Conservation (phyloP, 768 basidiomycete species). For the Nidula microcarpa region DNA sequence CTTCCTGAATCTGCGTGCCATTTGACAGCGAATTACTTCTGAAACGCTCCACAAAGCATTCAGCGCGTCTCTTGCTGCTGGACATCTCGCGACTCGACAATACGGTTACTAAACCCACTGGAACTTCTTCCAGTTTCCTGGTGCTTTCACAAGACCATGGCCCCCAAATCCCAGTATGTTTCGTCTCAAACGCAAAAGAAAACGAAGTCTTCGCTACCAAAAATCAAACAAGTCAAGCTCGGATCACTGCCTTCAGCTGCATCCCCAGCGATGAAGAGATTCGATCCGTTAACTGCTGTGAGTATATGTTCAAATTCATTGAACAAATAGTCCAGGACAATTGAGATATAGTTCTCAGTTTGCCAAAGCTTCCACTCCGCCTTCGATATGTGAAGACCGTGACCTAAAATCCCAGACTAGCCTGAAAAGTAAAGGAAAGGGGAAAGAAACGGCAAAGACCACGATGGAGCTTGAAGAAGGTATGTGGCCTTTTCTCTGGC, state of each 20-base stretch:
- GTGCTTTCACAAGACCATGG: no score
- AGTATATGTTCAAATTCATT: constrained; percentile 1
- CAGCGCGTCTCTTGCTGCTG: no score
- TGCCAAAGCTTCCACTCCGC: no score
- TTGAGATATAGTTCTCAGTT: no score
- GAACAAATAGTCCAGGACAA: no score
- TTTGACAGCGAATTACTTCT: no score
- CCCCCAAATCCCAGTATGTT: neutral
- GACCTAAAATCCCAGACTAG: neutral
- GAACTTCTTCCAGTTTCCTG: no score
- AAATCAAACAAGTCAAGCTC: neutral
- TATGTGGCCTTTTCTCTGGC: neutral
- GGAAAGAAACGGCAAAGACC: neutral
- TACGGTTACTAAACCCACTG: no score
- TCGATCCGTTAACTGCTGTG: constrained; percentile 32
- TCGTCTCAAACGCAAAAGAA: neutral
- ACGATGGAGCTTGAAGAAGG: neutral
- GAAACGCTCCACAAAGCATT: no score
- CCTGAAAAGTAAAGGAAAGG: constrained; percentile 3
- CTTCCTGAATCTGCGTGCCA: no score
- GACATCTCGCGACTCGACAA: no score
- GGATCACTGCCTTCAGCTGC: constrained; percentile 2
- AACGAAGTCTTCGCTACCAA: neutral
- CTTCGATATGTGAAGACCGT: neutral
- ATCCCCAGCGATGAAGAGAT: constrained; percentile 10